Conservation (phyloP, 768 basidiomycete genomes). For the Hygrocybe coccinea region DNA sequence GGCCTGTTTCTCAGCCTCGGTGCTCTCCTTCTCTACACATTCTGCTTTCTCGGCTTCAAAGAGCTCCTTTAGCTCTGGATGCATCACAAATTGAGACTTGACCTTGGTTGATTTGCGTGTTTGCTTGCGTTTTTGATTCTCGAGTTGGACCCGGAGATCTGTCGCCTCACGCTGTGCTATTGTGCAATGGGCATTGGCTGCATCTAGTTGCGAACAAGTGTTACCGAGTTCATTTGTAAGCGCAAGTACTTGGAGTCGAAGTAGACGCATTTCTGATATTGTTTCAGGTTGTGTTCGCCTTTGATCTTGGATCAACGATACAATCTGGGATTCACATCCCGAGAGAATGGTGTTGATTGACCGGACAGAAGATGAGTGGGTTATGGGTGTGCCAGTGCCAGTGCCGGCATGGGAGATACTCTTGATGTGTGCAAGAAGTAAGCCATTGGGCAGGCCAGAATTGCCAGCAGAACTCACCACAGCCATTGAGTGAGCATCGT, state of each 20-base stretch:
- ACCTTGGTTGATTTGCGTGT: background rate
- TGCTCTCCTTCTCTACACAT: background rate
- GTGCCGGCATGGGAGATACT: too few species aligned
- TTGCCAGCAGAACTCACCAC: too few species aligned
- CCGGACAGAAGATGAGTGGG: too few species aligned
- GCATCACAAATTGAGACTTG: constrained; percentile 3
- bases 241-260: background rate
- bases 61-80: background rate
- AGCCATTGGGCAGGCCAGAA: too few species aligned
- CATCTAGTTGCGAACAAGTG: background rate
- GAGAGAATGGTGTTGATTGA: too few species aligned
- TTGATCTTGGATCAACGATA: too few species aligned
- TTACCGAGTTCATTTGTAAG: background rate
- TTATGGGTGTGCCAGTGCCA: too few species aligned
- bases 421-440: too few species aligned
- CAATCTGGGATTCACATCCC: too few species aligned
- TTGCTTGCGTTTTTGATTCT: background rate
- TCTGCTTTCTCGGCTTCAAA: constrained; percentile 6
- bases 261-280: too few species aligned
- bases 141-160: constrained; percentile 5
- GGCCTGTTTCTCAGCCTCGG: constrained; percentile 9
- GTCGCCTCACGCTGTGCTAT: background rate
- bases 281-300: too few species aligned
- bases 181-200: constrained; percentile 1
- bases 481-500: too few species aligned